Base-by-base conservation (phyloP, 2,329 filamentous ascomycete species). In the Paraphaeosphaeria minitans region DNA sequence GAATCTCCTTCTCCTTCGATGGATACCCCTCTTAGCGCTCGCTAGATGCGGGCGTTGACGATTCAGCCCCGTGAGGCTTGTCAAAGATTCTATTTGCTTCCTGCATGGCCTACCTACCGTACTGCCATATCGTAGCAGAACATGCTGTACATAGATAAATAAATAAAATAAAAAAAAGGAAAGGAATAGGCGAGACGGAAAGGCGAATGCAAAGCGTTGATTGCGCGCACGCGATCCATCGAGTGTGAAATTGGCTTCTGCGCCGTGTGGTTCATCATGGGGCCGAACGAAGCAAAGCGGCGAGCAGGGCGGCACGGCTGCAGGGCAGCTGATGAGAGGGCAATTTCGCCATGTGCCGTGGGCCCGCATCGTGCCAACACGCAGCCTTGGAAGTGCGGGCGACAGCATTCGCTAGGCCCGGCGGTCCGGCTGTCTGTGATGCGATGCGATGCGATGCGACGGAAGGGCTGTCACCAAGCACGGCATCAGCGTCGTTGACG, bases 1-100 rank as follows among this genome's bases (percentile, higher is more conserved):
- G 56, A 57, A 43, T 57, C 43, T 53, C 19, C 43, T 53, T 27
- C 43, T 48, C 19, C 31, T 57, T 53, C 10, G 27, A 45, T 42
- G 56, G 37, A 54, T 54, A 53, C 56, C 50, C 43, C 50, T 58
- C 24, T 27, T 6, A 35, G 56, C 56, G 50, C 56, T 57, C 56
- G 56, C 56, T 57, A 57, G 31, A 46, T 13, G 3, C 14, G 43
- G 31, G 50, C 41, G 48, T 42, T 37, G n/a, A 19, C 13, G 19
- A 21, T n/a, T 29, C 19, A 14, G 52, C 41, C 41, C 52, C 29
- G 29, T 6, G 29, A 8, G 31, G n/a, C 21, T 21, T 14, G 22
- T 16, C 6, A n/a, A 12, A 39, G 29, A 4, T 39, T 7, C 7
- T 24, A 4, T 39, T 6, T 14, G 5, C 4, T 35, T 49, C n/a